These are phyloP conservation scores for Phytophthora pseudosyringae DNA, from an alignment of 352 stramenopile species.

Conservation along the genomic window DNA sequence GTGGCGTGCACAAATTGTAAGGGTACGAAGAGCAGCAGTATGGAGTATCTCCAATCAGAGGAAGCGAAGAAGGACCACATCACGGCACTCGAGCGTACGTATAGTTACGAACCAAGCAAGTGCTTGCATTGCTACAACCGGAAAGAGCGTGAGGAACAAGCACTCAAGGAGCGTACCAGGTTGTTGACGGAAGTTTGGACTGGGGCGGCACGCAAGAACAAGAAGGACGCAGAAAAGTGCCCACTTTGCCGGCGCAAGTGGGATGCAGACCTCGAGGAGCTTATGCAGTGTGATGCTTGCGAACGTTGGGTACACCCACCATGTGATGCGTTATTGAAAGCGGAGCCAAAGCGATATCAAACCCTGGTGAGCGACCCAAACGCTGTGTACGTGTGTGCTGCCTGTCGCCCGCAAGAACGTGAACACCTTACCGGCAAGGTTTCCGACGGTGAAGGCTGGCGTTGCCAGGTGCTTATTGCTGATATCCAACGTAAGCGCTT, in stretches of 20 bases:
- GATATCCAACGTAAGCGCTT: slow-evolving; percentile 73
- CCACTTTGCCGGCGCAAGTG: slow-evolving; percentile 79
- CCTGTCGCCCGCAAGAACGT: slow-evolving; percentile 70
- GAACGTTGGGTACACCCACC: slow-evolving; percentile 85
- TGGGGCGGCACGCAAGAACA: slow-evolving; percentile 49
- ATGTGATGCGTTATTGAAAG: slow-evolving; percentile 69
- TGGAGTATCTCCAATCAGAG: slow-evolving; percentile 17
- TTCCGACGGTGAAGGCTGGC: slow-evolving; percentile 52
- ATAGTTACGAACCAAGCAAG: slow-evolving; percentile 65
- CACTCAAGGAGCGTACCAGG: slow-evolving; percentile 59
- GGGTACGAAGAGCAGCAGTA: slow-evolving; percentile 14
- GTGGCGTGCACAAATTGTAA: slow-evolving; percentile 66
- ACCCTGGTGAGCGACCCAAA: slow-evolving; percentile 67
- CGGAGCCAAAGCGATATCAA: slow-evolving; percentile 69
- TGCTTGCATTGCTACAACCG: slow-evolving; percentile 69
- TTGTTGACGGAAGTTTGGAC: slow-evolving; percentile 69
- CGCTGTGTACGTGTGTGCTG: slow-evolving; percentile 75
- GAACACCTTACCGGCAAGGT: slow-evolving; percentile 43
- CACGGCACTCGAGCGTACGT: slow-evolving; percentile 43
- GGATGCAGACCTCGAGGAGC: slow-evolving; percentile 72
- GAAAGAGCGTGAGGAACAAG: slow-evolving; percentile 55
- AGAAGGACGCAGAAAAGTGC: slow-evolving; percentile 77
- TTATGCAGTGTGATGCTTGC: slow-evolving; percentile 90
- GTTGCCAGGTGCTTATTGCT: slow-evolving; percentile 73
- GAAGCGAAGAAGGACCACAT: slow-evolving; percentile 38